A percentile compares a stretch with the other conserved stretches of the same genome.
Conservation (phyloP, 345 rosid species). For the Citrus sinensis region DNA sequence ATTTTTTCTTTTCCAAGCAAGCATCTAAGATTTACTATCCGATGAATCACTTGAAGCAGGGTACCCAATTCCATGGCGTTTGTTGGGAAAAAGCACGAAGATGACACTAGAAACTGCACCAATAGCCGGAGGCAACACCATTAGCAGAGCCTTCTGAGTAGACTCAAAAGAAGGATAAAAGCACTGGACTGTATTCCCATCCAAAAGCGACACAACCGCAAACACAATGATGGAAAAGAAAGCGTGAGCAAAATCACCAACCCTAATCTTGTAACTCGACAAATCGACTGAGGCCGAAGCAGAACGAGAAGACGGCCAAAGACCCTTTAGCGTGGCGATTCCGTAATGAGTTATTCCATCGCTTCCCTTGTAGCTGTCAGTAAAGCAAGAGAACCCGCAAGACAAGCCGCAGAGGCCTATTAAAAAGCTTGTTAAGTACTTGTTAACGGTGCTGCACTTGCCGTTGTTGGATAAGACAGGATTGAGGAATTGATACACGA, state of each 20-base stretch:
- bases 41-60: slow-evolving; percentile 22
- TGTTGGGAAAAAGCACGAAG: slow-evolving; percentile 66
- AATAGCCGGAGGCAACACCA: slow-evolving; percentile 60
- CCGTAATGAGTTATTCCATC: slow-evolving; percentile 58
- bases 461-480: slow-evolving; percentile 76
- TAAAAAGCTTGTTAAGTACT: slow-evolving; percentile 50
- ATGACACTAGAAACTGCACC: slow-evolving; percentile 47
- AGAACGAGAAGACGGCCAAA: slow-evolving; percentile 44
- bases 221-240: slow-evolving; percentile 51
- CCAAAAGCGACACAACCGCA: slow-evolving; percentile 50
- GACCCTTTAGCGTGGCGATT: slow-evolving; percentile 51
- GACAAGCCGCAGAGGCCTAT: slow-evolving; percentile 61
- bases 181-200: slow-evolving; percentile 54
- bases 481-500: slow-evolving; percentile 74
- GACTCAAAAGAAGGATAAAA: slow-evolving; percentile 58
- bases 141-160: slow-evolving; percentile 45
- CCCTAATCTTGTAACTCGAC: slow-evolving; percentile 47
- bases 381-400: slow-evolving; percentile 65
- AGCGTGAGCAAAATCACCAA: slow-evolving; percentile 67
- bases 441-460: slow-evolving; percentile 45
- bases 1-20: neutral
- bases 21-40: neutral
- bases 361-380: slow-evolving; percentile 58
- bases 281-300: slow-evolving; percentile 36
- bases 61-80: slow-evolving; percentile 83